Evolutionary conservation across 2,329 filamentous ascomycete genomes (phyloP), one percentile per base, ranked within the genome.

Genomic region (Elsinoe arachidis): DNA sequence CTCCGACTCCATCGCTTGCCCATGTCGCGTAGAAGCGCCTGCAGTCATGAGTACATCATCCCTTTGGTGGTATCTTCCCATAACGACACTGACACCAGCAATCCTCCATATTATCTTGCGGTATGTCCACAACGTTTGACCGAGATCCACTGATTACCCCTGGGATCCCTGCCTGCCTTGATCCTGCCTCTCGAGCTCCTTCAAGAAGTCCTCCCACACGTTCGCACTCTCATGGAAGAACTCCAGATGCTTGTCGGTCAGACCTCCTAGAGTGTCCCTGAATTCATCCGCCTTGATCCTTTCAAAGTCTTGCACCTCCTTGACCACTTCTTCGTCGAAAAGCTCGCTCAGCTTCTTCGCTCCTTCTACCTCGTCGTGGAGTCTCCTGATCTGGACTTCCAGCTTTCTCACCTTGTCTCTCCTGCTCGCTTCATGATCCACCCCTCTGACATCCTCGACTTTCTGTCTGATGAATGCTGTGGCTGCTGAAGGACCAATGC

Each of bases 251-350:
- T 88, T 84, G 67, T 92, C 86, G 0, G 92, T 90, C 51, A 99
- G 73, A 2, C 83, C 84, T 2, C 89, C 90, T 52, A 99, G 79
- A 64, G 93, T 91, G 62, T 86, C 82, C 70, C 89, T 88, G 73
- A 99, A 95, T 77, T 99, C 92, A 41, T 88, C 78, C 38, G 89
- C 84, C 78, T 99, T 99, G 78, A 97, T 97, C 58, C 91, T 82
- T 74, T 99, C 93, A 73, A 99, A 99, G 69, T 96, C 91, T 17
- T 81, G 81, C 0, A 96, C 88, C 71, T 99, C 93, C 66, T 88
- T 87, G 43, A 97, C 87, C 1, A 96, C 92, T 73, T 96, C 90
- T 68, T 96, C 91, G 71, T 96, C 93, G 67, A 99, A 99, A 69
- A 90, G 86, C 72, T 97, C 90, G 53, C 86, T 90, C 12, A 87